Conservation (phyloP, 495 filamentous ascomycete genomes). For the Penicillium atrosanguineum region DNA sequence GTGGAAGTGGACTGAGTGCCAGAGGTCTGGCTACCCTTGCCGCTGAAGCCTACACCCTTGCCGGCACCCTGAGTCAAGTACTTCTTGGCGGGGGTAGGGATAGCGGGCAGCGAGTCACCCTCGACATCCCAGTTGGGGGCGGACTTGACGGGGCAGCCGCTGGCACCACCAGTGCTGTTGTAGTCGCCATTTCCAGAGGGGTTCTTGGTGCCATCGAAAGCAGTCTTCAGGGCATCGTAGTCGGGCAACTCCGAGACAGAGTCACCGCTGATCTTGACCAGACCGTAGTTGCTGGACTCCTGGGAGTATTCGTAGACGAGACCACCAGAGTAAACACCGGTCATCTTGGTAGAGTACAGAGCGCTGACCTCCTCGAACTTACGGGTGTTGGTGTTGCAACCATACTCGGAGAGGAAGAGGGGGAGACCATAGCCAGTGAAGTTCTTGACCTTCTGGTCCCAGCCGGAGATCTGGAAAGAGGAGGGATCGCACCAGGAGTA, state of each 20-base stretch:
- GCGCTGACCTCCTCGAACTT: conserved; percentile 76
- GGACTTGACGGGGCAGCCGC: conserved; percentile 66
- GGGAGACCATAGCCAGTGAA: conserved; percentile 89
- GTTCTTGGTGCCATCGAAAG: conserved; percentile 58
- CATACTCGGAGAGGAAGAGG: conserved; percentile 94
- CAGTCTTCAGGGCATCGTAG: conserved; percentile 64
- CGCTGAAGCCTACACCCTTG: conserved; percentile 65
- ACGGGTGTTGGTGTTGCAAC: conserved; percentile 78
- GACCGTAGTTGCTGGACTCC: conserved; percentile 72
- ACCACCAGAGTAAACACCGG: conserved; percentile 88
- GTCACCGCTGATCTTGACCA: conserved; percentile 64
- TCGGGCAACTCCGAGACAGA: conserved; percentile 57
- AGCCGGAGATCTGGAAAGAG: conserved; percentile 72
- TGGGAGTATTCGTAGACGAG: conserved; percentile 93
- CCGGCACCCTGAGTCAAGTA: conserved; percentile 75
- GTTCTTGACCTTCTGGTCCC: conserved; percentile 88
- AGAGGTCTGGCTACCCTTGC: conserved; percentile 69
- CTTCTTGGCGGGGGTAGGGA: conserved; percentile 65
- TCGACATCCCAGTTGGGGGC: conserved; percentile 70
- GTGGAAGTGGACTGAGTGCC: conserved; percentile 59
- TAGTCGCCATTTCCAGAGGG: conserved; percentile 77
- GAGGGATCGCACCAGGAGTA: conserved; percentile 95
- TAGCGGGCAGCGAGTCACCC: conserved; percentile 64
- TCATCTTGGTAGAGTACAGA: conserved; percentile 85
- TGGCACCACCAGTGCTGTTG: conserved; percentile 62